Conservation (phyloP, 305 asterid species). For the Striga hermonthica region DNA sequence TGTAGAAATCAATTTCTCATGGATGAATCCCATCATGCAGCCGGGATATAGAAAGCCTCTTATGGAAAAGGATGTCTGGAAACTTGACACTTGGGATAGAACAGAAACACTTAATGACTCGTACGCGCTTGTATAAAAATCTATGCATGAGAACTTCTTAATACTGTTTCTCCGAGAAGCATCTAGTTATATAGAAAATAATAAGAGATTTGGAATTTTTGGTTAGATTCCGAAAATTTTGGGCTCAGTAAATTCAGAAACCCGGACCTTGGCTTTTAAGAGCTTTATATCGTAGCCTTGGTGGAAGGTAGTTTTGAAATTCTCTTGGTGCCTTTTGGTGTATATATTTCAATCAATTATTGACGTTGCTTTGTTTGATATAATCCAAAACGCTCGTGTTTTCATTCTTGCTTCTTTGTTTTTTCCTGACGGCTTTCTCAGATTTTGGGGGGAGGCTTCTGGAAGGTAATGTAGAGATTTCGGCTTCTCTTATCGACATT, state of each 20-base stretch:
- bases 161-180: not conserved
- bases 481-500: not conserved
- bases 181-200: not conserved
- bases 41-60: constrained; percentile 79
- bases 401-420: constrained; percentile 29
- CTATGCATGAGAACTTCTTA: not conserved
- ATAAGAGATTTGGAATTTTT: not conserved
- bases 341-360: not conserved
- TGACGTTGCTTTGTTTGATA: not conserved
- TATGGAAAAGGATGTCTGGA: constrained; percentile 87
- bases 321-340: constrained; percentile 4
- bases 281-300: constrained; percentile 82
- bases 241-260: constrained; percentile 71
- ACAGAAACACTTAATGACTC: constrained; percentile 64
- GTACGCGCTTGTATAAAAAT: constrained; percentile 40
- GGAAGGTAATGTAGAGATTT: constrained; percentile 64
- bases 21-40: constrained; percentile 87
- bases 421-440: constrained; percentile 38
- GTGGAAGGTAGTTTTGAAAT: constrained; percentile 68
- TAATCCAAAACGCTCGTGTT: constrained; percentile 2
- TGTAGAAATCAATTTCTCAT: constrained; percentile 56
- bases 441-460: constrained; percentile 99
- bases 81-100: constrained; percentile 84
- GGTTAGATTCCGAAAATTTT: constrained; percentile 75
- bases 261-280: constrained; percentile 94